phyloP scores from a whole-genome alignment of 306 rosid species.

The Corylus avellana region DNA sequence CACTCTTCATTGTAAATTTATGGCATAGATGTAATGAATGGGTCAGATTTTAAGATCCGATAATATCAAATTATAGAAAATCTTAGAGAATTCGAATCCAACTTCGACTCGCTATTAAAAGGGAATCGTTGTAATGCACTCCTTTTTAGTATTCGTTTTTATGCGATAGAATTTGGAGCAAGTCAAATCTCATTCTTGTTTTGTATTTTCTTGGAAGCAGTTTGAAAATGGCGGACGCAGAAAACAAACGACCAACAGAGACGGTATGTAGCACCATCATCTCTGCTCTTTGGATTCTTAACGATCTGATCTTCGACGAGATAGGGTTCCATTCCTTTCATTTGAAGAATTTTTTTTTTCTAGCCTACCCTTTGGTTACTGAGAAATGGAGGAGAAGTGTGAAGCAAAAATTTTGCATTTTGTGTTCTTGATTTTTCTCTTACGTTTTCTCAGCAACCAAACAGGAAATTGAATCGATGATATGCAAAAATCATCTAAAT shows the following conservation, averaged over 20 bases:
- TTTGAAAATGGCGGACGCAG: constrained; percentile 38
- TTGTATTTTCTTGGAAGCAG: neutral
- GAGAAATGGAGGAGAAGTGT: too few species aligned
- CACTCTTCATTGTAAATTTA: too few species aligned
- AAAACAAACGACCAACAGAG: constrained; percentile 17
- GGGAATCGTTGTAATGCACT: constrained; percentile 3
- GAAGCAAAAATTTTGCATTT: neutral
- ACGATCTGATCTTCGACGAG: neutral
- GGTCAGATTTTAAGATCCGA: too few species aligned
- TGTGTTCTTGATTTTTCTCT: neutral
- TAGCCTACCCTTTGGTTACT: too few species aligned
- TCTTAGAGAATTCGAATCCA: neutral
- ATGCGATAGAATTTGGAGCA: neutral
- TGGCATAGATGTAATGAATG: too few species aligned
- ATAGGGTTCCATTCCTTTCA: neutral
- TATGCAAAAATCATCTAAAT: neutral
- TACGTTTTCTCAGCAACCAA: neutral
- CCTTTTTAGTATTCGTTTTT: neutral
- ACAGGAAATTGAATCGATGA: neutral
- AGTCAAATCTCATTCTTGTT: neutral
- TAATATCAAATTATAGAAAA: too few species aligned
- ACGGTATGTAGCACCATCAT: constrained; percentile 8
- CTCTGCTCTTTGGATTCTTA: neutral
- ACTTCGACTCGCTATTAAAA: constrained; percentile 19
- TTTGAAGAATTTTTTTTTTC: neutral